A percentile compares a stretch with the other conserved stretches of the same genome.
Conservation (phyloP, 768 basidiomycete species). For the Ramaria sp. region DNA sequence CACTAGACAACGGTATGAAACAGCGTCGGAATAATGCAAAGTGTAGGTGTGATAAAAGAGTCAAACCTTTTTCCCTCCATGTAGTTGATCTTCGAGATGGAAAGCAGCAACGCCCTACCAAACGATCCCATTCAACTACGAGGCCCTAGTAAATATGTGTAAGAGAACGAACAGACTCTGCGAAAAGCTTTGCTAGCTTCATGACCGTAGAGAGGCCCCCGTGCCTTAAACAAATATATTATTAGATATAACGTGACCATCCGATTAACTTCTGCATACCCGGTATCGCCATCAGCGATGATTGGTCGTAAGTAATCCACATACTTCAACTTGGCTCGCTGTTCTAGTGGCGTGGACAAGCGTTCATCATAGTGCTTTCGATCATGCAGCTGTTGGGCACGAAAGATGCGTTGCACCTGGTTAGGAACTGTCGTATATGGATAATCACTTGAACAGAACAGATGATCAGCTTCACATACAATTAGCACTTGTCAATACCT, state of each 20-base stretch:
- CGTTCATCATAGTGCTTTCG: slow-evolving; percentile 88
- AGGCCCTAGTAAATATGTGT: not conserved
- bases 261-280: slow-evolving; percentile 36
- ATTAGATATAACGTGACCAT: not conserved
- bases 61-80: slow-evolving; percentile 81
- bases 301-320: slow-evolving; percentile 87
- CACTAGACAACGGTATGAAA: not conserved
- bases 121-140: not conserved
- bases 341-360: slow-evolving; percentile 49
- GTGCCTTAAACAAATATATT: slow-evolving; percentile 39
- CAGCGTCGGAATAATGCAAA: not conserved
- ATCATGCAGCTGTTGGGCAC: slow-evolving; percentile 88
- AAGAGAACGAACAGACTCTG: slow-evolving; percentile 56
- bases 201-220: slow-evolving; percentile 90
- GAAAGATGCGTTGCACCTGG: slow-evolving; percentile 85
- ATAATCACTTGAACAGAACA: slow-evolving; percentile 55
- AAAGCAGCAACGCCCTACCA: slow-evolving; percentile 77
- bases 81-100: slow-evolving; percentile 89
- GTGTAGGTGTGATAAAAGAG: not conserved
- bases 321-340: slow-evolving; percentile 61
- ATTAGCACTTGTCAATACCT: not conserved
- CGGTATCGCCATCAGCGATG: slow-evolving; percentile 91
- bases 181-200: slow-evolving; percentile 90
- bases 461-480: not conserved
- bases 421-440: slow-evolving; percentile 96